Base-by-base conservation (phyloP, 306 rosid genomes). In the Echinosophora koreensis region DNA sequence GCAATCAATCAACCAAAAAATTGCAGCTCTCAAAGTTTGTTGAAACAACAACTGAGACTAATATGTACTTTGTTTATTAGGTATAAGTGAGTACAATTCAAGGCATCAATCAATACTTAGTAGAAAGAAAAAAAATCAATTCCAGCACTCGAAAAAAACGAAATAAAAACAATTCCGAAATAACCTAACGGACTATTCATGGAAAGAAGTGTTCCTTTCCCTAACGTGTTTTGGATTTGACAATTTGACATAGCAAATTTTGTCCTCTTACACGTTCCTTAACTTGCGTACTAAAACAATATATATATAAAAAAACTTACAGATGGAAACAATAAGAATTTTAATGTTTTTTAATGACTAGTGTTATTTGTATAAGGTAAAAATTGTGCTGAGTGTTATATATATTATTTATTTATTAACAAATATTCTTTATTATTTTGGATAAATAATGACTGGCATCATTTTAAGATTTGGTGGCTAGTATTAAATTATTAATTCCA, bases 1-100 rank as follows among this genome's bases (percentile, higher is more conserved):
- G 59, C 68, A 37, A 44, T 14, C 86, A 76, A 68, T 30, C 51
- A 47, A 37, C 46, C 59, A 52, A 17, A 61, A 64, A 50, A 54
- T 56, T 42, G 34, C 73, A 69, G 71, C 72, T 42, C 73, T 77
- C 71, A 73, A 61, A 27, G 72, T 77, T 77, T 73, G 88, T 69
- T 84, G 56, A 58, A 54, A 61, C 46, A 62, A 79, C 67, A 83
- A 34, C 16, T 6, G 0, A 75, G 28, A 3, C 28, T 64, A 22
- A 64, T 50, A 30, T 49, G 2, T 62, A 28, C 61, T 1, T 60
- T 50, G 4, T 69, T 35, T 17, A 50, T 49, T 63, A 37, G 55
- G 71, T 49, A 8, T 13, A 50, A 44, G 2, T 1, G 54, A 79
- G 55, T 79, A 41, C 4, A 51, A 62, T 79, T 57, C 57, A 74